Evolutionary conservation across 257 asterid genomes (phyloP), one percentile per base, ranked within the genome.

Genomic region (Apocynum venetum): DNA sequence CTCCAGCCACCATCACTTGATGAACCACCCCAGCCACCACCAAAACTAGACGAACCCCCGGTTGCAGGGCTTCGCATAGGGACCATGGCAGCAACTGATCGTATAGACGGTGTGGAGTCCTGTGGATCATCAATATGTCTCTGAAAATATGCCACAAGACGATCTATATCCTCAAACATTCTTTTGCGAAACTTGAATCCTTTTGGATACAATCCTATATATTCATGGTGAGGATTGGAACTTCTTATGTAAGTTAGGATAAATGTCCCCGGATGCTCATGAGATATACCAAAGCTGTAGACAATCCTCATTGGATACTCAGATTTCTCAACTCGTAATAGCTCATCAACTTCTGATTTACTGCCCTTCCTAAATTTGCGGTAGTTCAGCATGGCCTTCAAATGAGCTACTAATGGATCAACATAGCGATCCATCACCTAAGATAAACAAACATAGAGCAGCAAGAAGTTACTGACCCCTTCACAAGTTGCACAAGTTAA

Each of bases 341-440:
- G 90, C 81, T 91, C 98, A 64, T 96, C 99, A 75, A 93, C 89
- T 83, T 93, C 99, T 56, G 90, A 84, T 85, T 93, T 96, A 41
- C 80, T 82, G 65, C 99, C 99, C 84, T 76, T 88, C 86, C 83
- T 89, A 72, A 96, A 96, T 92, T 96, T 96, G 49, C 99, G 98
- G 84, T 96, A 93, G 74, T 81, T 88, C 74, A 96, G 90, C 99
- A 96, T 96, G 48, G 85, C 78, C 88, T 90, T 96, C 91, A 96
- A 81, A 85, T 91, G 96, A 83, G 93, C 84, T 60, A 93, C 96
- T 82, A 96, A 85, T 25, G 99, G 99, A 88, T 93, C 99, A 86
- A 96, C 98, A 79, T 96, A 93, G 14, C 98, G 98, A 87, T 96
- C 99, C 97, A 90, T 93, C 60, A 96, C 97, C 99, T 96, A 83